A percentile compares a stretch with the other conserved stretches of the same genome.
phyloP scores from a whole-genome alignment of 129 eudicot species.

The Artemisia annua region DNA sequence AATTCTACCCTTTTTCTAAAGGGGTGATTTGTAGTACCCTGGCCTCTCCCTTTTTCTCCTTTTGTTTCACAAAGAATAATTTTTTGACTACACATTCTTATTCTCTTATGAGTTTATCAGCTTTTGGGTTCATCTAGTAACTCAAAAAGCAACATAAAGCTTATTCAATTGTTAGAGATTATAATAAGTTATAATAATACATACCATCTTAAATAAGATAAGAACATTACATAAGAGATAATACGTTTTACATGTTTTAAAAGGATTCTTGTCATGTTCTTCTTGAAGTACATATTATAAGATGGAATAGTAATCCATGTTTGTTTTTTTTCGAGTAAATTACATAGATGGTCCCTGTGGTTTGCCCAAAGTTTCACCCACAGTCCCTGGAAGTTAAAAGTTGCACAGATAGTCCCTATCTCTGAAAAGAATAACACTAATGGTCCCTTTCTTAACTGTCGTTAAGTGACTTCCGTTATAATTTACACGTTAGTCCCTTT shows the following conservation, averaged over 20 bases:
- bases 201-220: background rate
- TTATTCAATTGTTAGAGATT: background rate
- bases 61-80: background rate
- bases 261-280: background rate
- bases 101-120: background rate
- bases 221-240: background rate
- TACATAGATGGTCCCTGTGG: too few species aligned
- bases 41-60: background rate
- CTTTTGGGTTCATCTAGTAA: background rate
- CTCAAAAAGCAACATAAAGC: background rate
- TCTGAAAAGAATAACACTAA: too few species aligned
- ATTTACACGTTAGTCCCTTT: too few species aligned
- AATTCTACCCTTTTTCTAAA: slow-evolving; percentile 30
- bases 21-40: background rate
- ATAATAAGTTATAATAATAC: background rate
- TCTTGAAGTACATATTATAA: background rate
- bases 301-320: background rate
- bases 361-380: too few species aligned
- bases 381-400: too few species aligned
- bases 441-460: too few species aligned
- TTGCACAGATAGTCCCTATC: too few species aligned
- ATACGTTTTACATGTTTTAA: too few species aligned
- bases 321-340: too few species aligned
- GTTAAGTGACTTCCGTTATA: too few species aligned
- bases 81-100: slow-evolving; percentile 9